Evolutionary conservation across 1,284 basidiomycete species (phyloP).

Genomic region (Trichosporon inkin): DNA sequence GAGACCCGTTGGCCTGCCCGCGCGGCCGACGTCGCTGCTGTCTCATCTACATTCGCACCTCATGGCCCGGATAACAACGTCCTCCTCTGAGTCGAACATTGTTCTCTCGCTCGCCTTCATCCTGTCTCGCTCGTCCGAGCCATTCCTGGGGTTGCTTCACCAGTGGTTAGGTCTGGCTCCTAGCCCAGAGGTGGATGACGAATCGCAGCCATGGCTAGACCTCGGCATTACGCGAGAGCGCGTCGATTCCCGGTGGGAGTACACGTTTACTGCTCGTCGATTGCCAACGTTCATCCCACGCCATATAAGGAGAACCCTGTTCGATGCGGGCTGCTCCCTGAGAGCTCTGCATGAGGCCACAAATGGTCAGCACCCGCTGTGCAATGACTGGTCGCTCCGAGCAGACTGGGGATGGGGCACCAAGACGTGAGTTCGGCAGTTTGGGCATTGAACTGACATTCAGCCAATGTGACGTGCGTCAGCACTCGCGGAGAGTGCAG

Average conservation of each 20-base stretch:
- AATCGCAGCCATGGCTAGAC: slow-evolving; percentile 42
- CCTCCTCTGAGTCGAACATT: slow-evolving; percentile 18
- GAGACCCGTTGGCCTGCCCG: slow-evolving; percentile 29
- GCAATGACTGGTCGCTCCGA: slow-evolving; percentile 30
- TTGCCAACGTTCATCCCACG: slow-evolving; percentile 44
- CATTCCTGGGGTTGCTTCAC: slow-evolving; percentile 37
- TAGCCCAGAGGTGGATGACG: slow-evolving; percentile 28
- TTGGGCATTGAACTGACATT: neutral
- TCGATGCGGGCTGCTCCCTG: slow-evolving; percentile 44
- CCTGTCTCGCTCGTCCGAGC: slow-evolving; percentile 29
- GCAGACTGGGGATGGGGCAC: slow-evolving; percentile 36
- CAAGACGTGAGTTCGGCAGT: neutral
- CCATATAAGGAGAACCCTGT: slow-evolving; percentile 32
- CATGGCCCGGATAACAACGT: slow-evolving; percentile 27
- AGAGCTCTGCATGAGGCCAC: slow-evolving; percentile 40
- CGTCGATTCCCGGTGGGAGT: slow-evolving; percentile 28
- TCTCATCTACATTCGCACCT: slow-evolving; percentile 40
- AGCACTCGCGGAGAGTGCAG: slow-evolving; percentile 28
- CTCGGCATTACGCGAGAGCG: slow-evolving; percentile 38
- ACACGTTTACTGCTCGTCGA: slow-evolving; percentile 30
- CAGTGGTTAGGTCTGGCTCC: slow-evolving; percentile 40
- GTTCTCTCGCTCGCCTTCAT: slow-evolving; percentile 37
- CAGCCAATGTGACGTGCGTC: slow-evolving; percentile 19
- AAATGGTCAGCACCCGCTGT: slow-evolving; percentile 37
- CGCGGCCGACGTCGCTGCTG: slow-evolving; percentile 34